Percentiles rank a stretch among this genome's conserved stretches.
phyloP scores from a whole-genome alignment of 2,329 filamentous ascomycete genomes.

The Fusarium incarnatum region DNA sequence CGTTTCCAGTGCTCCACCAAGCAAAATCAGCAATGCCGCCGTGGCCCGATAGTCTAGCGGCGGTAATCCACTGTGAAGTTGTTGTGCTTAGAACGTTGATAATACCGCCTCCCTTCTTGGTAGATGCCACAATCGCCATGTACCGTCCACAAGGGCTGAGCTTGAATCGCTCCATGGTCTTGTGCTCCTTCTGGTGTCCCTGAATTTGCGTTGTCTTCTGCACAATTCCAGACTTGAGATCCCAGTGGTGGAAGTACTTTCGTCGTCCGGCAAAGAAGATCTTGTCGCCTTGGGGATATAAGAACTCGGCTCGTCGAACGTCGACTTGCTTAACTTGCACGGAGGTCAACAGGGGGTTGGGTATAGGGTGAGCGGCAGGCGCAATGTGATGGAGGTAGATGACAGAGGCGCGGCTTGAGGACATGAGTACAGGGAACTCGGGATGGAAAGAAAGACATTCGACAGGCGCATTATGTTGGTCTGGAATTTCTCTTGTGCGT shows the following conservation, averaged over 20 bases:
- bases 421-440: slow-evolving; percentile 86
- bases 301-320: slow-evolving; percentile 85
- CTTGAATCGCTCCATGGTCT: slow-evolving; percentile 90
- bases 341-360: slow-evolving; percentile 90
- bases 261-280: slow-evolving; percentile 91
- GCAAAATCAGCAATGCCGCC: slow-evolving; percentile 90
- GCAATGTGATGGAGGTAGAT: slow-evolving; percentile 91
- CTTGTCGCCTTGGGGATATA: slow-evolving; percentile 76
- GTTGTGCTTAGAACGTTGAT: slow-evolving; percentile 85
- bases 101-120: slow-evolving; percentile 85
- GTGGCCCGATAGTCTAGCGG: slow-evolving; percentile 82
- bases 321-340: slow-evolving; percentile 87
- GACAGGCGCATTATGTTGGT: slow-evolving; percentile 81
- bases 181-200: slow-evolving; percentile 83
- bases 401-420: slow-evolving; percentile 86
- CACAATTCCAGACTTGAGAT: slow-evolving; percentile 82
- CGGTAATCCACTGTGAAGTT: slow-evolving; percentile 88
- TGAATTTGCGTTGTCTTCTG: slow-evolving; percentile 84
- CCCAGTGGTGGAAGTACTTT: slow-evolving; percentile 94
- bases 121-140: slow-evolving; percentile 84
- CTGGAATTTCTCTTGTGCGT: slow-evolving; percentile 85
- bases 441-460: slow-evolving; percentile 91
- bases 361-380: slow-evolving; percentile 77
- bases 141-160: slow-evolving; percentile 87
- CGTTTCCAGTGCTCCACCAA: slow-evolving; percentile 90